Conservation (phyloP, 2,329 filamentous ascomycete species). For the Paecilomyces fulvus region DNA sequence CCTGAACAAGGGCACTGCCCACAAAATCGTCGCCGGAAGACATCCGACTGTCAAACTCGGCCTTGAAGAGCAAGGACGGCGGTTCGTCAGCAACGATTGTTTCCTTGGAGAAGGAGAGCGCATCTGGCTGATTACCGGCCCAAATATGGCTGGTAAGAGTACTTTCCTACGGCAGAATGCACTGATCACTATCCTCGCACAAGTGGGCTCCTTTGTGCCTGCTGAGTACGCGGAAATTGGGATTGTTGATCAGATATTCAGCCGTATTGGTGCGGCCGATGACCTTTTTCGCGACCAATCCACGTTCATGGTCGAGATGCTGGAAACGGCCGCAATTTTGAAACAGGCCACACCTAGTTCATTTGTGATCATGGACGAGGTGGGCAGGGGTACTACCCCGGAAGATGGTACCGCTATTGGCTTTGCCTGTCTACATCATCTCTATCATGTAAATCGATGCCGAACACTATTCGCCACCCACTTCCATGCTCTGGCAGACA, state of each 20-base stretch:
- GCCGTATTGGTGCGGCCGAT: slow-evolving; percentile 85
- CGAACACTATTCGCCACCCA: slow-evolving; percentile 89
- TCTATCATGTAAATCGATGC: slow-evolving; percentile 68
- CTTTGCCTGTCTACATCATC: slow-evolving; percentile 77
- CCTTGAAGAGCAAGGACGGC: slow-evolving; percentile 67
- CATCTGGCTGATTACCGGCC: slow-evolving; percentile 62
- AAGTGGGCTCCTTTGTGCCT: slow-evolving; percentile 87
- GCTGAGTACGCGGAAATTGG: slow-evolving; percentile 79
- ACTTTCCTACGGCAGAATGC: slow-evolving; percentile 95
- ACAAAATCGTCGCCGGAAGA: slow-evolving; percentile 75
- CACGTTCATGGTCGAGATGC: slow-evolving; percentile 99
- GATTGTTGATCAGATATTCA: slow-evolving; percentile 93
- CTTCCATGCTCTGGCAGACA: slow-evolving; percentile 76
- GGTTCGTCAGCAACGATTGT: slow-evolving; percentile 81
- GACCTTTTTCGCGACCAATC: slow-evolving; percentile 92
- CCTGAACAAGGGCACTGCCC: slow-evolving; percentile 55
- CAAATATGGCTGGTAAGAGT: slow-evolving; percentile 98
- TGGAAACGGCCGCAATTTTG: slow-evolving; percentile 87
- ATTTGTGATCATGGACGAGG: slow-evolving; percentile 98
- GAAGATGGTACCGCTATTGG: slow-evolving; percentile 86
- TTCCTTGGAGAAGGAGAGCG: slow-evolving; percentile 67
- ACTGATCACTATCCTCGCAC: slow-evolving; percentile 84
- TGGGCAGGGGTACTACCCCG: slow-evolving; percentile 87
- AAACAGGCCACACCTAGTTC: slow-evolving; percentile 72
- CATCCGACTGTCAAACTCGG: slow-evolving; percentile 89